Evolutionary conservation across 2,329 filamentous ascomycete species (phyloP), one percentile per base, ranked within the genome.

Genomic region (Zarea fungicola): DNA sequence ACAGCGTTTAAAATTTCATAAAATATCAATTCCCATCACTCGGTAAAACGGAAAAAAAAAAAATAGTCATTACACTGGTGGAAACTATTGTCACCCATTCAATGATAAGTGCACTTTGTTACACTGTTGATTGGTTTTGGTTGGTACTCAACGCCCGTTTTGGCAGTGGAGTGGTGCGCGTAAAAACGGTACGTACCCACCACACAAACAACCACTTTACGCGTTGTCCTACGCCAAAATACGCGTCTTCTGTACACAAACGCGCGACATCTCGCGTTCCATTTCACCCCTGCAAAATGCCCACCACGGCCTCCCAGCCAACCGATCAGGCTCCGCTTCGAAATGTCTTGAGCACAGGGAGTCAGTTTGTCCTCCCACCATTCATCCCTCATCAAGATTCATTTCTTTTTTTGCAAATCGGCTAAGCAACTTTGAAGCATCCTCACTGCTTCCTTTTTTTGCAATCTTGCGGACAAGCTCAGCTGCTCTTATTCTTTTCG

Each of bases 221-320:
- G 44, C 44, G 42, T 32, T 8, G 8, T 10, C n/a, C n/a, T 26
- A 19, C 36, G 28, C 21, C 36, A 18, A 13, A 21, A 42, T n/a
- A 48, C 45, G 45, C 45, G 45, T 47, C 28, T 14, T 14, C n/a
- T n/a, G n/a, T n/a, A n/a, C n/a, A n/a, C n/a, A n/a, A n/a, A 11
- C n/a, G 44, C 44, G 44, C 44, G 44, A 25, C 28, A 13, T 21
- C 13, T 32, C 45, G 36, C 36, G 45, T 31, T 2, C 4, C n/a
- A n/a, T n/a, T n/a, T n/a, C n/a, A n/a, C 43, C 36, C 44, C 26
- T 47, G 44, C 28, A 32, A n/a, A n/a, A 41, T 28, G n/a, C 32
- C 18, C 10, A 19, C 36, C 28, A 34, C 40, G 28, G 45, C 45
- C 45, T 48, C 45, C 45, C 45, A 48, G 45, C 45, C 45, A 48